Conservation (phyloP, 179 eudicot species). For the Beta macrorhiza region DNA sequence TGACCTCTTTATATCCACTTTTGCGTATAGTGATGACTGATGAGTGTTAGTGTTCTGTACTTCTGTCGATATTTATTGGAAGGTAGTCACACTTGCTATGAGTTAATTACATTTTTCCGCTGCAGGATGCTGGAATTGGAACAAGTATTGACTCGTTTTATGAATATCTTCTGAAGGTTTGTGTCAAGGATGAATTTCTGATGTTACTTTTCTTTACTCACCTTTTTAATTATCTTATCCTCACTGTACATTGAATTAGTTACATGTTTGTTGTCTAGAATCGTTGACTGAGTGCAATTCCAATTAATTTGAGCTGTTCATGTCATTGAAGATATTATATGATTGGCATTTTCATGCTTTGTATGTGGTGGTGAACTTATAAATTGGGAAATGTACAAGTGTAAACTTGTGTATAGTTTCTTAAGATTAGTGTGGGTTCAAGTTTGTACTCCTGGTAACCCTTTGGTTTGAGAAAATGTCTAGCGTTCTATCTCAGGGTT, state of each 20-base stretch:
- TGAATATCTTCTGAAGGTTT: conserved; percentile 94
- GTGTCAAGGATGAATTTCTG: conserved; percentile 30
- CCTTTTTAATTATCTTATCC: neutral
- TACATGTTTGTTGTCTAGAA: neutral
- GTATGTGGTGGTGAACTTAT: neutral
- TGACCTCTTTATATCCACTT: neutral
- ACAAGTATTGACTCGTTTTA: conserved; percentile 99
- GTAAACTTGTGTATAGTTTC: neutral
- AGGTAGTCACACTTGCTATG: neutral
- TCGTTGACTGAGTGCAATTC: neutral
- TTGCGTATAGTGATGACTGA: neutral
- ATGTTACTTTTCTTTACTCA: conserved; percentile 4
- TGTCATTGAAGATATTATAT: neutral
- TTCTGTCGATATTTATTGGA: conserved; percentile 2
- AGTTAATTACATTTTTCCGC: conserved; percentile 19
- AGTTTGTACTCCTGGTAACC: neutral
- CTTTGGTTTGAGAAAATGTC: neutral
- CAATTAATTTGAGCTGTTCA: neutral
- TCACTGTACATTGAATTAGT: neutral
- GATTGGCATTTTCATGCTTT: neutral
- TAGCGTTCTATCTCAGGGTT: neutral
- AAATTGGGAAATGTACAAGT: no score
- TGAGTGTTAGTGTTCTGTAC: neutral
- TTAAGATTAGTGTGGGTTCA: neutral
- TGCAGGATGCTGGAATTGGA: conserved; percentile 99